These are phyloP conservation scores for Durotheca rogersii DNA, from an alignment of 495 filamentous ascomycete genomes.

Conservation along the genomic window DNA sequence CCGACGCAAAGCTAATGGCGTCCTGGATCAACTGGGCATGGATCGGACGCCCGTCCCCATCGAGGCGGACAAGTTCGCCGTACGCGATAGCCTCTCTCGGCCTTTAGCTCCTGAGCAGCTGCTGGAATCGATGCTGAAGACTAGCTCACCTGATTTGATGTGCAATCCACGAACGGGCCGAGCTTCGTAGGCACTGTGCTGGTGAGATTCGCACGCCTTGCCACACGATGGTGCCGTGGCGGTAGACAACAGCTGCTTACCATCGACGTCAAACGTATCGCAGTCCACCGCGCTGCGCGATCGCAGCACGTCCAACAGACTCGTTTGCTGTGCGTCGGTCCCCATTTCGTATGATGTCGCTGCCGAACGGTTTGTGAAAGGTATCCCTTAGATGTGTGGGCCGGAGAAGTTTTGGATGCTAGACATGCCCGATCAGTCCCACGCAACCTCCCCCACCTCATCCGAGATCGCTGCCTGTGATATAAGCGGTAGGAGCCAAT, in stretches of 20 bases:
- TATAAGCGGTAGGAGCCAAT: too few species aligned
- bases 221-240: background rate
- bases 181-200: slow-evolving; percentile 53
- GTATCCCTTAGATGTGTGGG: too few species aligned
- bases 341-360: slow-evolving; percentile 5
- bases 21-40: slow-evolving; percentile 48
- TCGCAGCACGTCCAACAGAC: slow-evolving; percentile 43
- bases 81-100: slow-evolving; percentile 57
- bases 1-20: slow-evolving; percentile 45
- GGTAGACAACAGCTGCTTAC: slow-evolving; percentile 31
- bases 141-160: slow-evolving; percentile 63
- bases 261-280: slow-evolving; percentile 60
- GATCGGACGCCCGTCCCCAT: slow-evolving; percentile 43
- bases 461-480: too few species aligned
- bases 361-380: too few species aligned
- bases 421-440: too few species aligned
- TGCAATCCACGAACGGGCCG: slow-evolving; percentile 64
- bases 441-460: too few species aligned
- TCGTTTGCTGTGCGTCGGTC: slow-evolving; percentile 3
- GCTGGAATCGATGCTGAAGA: background rate
- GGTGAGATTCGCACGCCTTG: slow-evolving; percentile 16
- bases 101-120: background rate
- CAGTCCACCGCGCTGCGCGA: slow-evolving; percentile 57
- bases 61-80: slow-evolving; percentile 50
- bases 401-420: background rate